Conservation (phyloP, 1,139 yeast species). For the Entelexis sorbosivorans region DNA sequence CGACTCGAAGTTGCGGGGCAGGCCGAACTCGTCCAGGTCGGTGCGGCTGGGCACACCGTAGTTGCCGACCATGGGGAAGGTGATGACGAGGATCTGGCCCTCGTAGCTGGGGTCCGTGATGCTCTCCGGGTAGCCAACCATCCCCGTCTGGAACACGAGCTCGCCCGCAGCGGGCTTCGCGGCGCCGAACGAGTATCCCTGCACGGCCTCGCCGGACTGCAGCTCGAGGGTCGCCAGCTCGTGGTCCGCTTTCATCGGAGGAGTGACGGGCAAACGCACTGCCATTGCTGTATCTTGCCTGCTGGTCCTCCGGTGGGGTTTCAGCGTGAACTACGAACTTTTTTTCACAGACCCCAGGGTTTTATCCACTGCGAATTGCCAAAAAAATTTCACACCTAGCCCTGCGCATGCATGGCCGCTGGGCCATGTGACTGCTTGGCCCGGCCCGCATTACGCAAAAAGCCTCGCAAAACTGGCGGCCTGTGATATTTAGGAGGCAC, state of each 20-base stretch:
- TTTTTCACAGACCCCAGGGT: neutral
- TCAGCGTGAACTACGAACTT: neutral
- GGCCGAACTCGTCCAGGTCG: conserved; percentile 67
- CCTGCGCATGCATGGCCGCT: neutral
- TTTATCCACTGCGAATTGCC: neutral
- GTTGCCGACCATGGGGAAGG: conserved; percentile 94
- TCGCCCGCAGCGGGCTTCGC: conserved; percentile 86
- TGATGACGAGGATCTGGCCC: conserved; percentile 91
- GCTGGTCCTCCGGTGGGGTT: conserved; percentile 11
- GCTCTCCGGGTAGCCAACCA: conserved; percentile 98
- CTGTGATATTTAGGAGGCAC: neutral
- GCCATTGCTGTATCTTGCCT: conserved; percentile 14
- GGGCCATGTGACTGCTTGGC: neutral
- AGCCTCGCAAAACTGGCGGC: neutral
- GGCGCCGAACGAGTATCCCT: conserved; percentile 98
- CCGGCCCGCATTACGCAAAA: neutral
- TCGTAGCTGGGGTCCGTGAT: conserved; percentile 97
- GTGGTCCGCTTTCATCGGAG: conserved; percentile 75
- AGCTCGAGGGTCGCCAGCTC: conserved; percentile 82
- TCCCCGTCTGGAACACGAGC: conserved; percentile 97
- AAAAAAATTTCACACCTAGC: conserved; percentile 8
- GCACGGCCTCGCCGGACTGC: conserved; percentile 71
- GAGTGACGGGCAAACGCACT: conserved; percentile 54
- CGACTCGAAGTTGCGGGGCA: conserved; percentile 86
- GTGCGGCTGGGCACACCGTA: conserved; percentile 91